These are phyloP conservation scores for Myriosclerotinia scirpicola DNA, from an alignment of 2,329 filamentous ascomycete genomes.

Conservation along the genomic window DNA sequence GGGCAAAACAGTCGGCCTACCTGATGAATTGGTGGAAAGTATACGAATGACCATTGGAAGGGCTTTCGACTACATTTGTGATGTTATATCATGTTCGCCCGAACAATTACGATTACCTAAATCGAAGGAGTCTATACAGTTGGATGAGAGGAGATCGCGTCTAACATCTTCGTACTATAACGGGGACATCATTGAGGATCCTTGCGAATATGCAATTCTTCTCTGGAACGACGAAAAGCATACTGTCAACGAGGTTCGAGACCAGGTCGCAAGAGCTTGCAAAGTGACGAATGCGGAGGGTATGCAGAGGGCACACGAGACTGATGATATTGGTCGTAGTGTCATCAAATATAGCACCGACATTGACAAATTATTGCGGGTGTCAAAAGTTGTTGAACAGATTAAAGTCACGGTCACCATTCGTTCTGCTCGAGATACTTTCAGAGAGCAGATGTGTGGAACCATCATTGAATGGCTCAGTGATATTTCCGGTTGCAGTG, in stretches of 20 bases:
- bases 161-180: conserved; percentile 74
- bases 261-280: conserved; percentile 90
- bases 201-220: conserved; percentile 78
- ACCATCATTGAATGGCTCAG: conserved; percentile 94
- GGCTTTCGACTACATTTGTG: conserved; percentile 90
- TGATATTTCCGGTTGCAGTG: conserved; percentile 86
- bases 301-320: conserved; percentile 76
- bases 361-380: conserved; percentile 69
- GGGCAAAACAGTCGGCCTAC: conserved; percentile 61
- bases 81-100: conserved; percentile 96
- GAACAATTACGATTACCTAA: conserved; percentile 89
- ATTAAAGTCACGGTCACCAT: conserved; percentile 97
- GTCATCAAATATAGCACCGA: conserved; percentile 76
- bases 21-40: conserved; percentile 71
- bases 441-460: conserved; percentile 98
- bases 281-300: conserved; percentile 69
- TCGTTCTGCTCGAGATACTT: conserved; percentile 88
- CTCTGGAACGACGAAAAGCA: conserved; percentile 99
- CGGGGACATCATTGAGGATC: conserved; percentile 59
- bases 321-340: conserved; percentile 83
- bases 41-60: conserved; percentile 85
- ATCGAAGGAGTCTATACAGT: conserved; percentile 73
- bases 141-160: conserved; percentile 79
- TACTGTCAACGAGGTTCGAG: conserved; percentile 84
- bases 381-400: conserved; percentile 85